Evolutionary conservation across 176 grass and related monocot species (phyloP), one percentile per base, ranked within the genome.

Genomic region (maize (Zea mays)): DNA sequence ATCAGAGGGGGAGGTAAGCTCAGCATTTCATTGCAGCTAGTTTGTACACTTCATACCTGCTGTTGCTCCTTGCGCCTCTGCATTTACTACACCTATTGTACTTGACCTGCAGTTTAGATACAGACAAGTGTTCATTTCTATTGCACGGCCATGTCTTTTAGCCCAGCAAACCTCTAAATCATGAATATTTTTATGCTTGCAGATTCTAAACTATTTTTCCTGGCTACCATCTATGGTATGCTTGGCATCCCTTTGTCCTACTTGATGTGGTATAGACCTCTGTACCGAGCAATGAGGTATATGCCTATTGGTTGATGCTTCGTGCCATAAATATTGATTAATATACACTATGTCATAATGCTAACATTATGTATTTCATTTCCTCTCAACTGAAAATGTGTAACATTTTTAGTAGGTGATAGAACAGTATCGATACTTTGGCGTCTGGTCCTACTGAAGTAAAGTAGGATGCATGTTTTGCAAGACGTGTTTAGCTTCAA

Each of bases 211-310:
- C 85, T 91, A n/a, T 97, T 97, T 85, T 93, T 97, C 73, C 84
- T 97, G 77, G 93, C 93, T 41, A 82, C 84, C 42, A 97, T 97
- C 68, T 97, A 97, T 49, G 93, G 90, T 71, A 90, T 93, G 83
- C 78, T 93, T 78, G 93, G 93, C 69, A 84, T 88, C 46, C 93
- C 93, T 79, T 47, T 97, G 67, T 93, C 93, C 0, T 97, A 97
- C 83, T 83, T 97, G 85, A 87, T 97, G 71, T 97, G 93, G 93
- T 97, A 97, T 70, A 85, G 93, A 49, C 93, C 90, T 77, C 86
- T 97, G 3, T 97, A 97, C 80, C 93, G 83, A 56, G 93, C 93
- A 66, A 92, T 97, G 93, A 97, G 93, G 93, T 97, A 86, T 44
- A 48, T 17, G 4, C 6, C 56, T 62, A 47, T 46, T 45, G 35